Conservation (phyloP, 805 yeast genomes). For the Schwanniomyces pseudopolymorphus region DNA sequence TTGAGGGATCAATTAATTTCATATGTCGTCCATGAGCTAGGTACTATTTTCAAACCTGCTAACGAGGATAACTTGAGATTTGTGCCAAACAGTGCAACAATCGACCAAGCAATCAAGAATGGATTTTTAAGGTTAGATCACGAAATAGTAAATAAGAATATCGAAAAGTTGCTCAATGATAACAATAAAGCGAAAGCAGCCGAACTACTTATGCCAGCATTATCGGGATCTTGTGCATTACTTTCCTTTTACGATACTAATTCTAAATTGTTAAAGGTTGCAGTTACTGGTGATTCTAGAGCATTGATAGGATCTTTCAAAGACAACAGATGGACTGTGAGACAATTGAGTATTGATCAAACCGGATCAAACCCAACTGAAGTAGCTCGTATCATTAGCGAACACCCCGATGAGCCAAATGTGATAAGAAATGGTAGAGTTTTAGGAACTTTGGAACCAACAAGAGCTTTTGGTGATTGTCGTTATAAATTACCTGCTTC, state of each 20-base stretch:
- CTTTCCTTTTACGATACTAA: slow-evolving; percentile 83
- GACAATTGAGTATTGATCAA: slow-evolving; percentile 84
- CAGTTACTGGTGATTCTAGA: slow-evolving; percentile 95
- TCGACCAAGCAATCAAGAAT: slow-evolving; percentile 75
- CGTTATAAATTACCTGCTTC: slow-evolving; percentile 82
- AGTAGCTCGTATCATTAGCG: slow-evolving; percentile 74
- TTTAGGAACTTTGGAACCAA: slow-evolving; percentile 90
- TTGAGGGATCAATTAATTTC: slow-evolving; percentile 76
- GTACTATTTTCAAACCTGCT: slow-evolving; percentile 57
- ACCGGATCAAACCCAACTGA: slow-evolving; percentile 91
- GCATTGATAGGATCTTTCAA: slow-evolving; percentile 79
- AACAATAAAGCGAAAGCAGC: slow-evolving; percentile 70
- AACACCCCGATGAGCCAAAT: slow-evolving; percentile 89
- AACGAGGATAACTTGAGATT: slow-evolving; percentile 52
- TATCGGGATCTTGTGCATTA: slow-evolving; percentile 93
- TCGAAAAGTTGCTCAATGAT: slow-evolving; percentile 64
- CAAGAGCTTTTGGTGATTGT: slow-evolving; percentile 97
- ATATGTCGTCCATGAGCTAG: slow-evolving; percentile 74
- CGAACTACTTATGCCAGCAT: slow-evolving; percentile 82
- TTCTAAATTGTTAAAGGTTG: slow-evolving; percentile 72
- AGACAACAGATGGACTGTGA: slow-evolving; percentile 81
- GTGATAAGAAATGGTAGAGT: slow-evolving; percentile 86
- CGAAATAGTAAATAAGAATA: slow-evolving; percentile 76
- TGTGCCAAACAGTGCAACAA: slow-evolving; percentile 64
- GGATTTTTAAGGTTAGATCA: slow-evolving; percentile 86